Evolutionary conservation across 257 asterid species (phyloP), one percentile per base, ranked within the genome.

Genomic region (Solanum acaule): DNA sequence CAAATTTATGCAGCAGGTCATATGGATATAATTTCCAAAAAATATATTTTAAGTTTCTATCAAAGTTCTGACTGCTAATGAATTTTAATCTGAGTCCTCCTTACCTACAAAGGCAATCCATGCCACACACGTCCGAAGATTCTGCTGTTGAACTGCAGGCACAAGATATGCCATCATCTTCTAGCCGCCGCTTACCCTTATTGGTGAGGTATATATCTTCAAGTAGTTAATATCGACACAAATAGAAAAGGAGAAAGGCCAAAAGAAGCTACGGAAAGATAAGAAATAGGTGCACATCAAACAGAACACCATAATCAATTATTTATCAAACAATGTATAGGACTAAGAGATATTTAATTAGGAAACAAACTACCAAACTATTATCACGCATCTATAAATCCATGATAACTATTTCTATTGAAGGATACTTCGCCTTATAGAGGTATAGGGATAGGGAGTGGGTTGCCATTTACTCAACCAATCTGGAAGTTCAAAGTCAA

Each of bases 401-500:
- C 34, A 79, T 27, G 27, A 27, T 25, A 79, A 27, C 65, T 46
- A 44, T 44, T 79, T 79, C 85, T 27, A 25, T 78, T 44, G 29
- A 89, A 90, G 98, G 99, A 97, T 97, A 97, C 99, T 97, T 90
- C 98, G 98, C 91, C 90, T 95, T 92, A 97, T 97, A 85, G 37
- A 89, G 84, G 93, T 92, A 95, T 89, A 97, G 37, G 98, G 86
- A 94, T 88, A 94, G 40, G 98, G 82, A n/a, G 94, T 87, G 12
- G 94, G 90, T 86, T 93, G 95, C 96, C 94, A 91, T 88, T 92
- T 93, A 86, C 90, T 93, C 76, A 92, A 91, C 90, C 95, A 92
- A 88, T 95, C 95, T 31, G 99, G 99, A 89, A 97, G 99, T 86
- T 95, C 96, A 93, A 97, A 97, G 91, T 96, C 99, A 72, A 93